phyloP scores from a whole-genome alignment of 2,329 filamentous ascomycete genomes.

The Pseudogymnoascus pannorum region DNA sequence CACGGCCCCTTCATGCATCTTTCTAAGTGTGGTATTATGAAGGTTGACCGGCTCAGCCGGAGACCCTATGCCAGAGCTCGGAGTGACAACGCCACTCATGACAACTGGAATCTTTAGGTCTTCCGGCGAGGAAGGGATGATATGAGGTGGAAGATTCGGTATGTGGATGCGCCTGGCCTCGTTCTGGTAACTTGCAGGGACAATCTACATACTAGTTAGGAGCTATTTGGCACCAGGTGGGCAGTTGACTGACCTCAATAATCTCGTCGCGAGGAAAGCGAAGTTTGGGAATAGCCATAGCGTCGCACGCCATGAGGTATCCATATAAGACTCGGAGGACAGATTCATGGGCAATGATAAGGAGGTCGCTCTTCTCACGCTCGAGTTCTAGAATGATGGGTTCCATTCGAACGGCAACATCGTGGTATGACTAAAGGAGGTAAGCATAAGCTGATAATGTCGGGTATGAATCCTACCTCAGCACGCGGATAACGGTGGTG shows the following conservation, averaged over 20 bases:
- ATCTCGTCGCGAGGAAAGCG: constrained; percentile 95
- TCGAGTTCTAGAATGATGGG: constrained; percentile 97
- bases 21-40: not conserved
- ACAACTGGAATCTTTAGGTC: constrained; percentile 74
- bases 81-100: constrained; percentile 38
- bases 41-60: constrained; percentile 16
- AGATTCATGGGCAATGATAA: constrained; percentile 96
- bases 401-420: constrained; percentile 93
- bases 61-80: constrained; percentile 22
- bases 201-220: constrained; percentile 49
- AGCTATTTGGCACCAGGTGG: not conserved
- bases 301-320: constrained; percentile 97
- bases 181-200: constrained; percentile 95
- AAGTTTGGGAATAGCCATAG: constrained; percentile 85
- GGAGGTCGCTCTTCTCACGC: constrained; percentile 91
- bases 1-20: not conserved
- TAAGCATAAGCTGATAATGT: constrained; percentile 12
- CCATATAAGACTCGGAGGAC: constrained; percentile 96
- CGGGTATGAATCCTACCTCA: constrained; percentile 52
- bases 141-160: constrained; percentile 52
- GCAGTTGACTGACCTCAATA: constrained; percentile 58
- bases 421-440: constrained; percentile 75
- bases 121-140: constrained; percentile 72
- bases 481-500: constrained; percentile 93
- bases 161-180: constrained; percentile 88